Evolutionary conservation across 2,329 filamentous ascomycete species (phyloP).

Genomic region (Aureobasidium sp.): DNA sequence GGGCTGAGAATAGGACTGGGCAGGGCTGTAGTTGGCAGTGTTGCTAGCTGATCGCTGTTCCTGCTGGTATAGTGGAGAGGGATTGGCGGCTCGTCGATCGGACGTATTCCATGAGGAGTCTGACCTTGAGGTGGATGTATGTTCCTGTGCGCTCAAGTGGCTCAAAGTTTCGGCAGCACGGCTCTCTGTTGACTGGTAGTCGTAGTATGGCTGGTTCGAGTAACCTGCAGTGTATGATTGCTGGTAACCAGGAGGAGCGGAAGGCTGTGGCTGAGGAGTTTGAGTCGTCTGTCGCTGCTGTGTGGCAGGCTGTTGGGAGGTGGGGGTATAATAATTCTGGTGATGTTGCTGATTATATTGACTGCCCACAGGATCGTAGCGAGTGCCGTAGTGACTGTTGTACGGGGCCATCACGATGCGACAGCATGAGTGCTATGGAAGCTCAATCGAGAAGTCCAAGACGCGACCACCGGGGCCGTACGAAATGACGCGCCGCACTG

Average conservation of each 20-base stretch:
- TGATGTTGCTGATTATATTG: constrained; percentile 22
- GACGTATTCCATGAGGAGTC: constrained; percentile 7
- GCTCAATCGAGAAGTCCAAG: not conserved
- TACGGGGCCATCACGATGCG: constrained; percentile 23
- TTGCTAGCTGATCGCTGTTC: not conserved
- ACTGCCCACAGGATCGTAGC: constrained; percentile 28
- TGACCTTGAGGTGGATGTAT: not conserved
- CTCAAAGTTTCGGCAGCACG: constrained; percentile 18
- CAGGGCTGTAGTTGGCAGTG: not conserved
- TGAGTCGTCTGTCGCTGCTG: constrained; percentile 2
- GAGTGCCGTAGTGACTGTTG: constrained; percentile 23
- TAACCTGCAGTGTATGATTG: not conserved
- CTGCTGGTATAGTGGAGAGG: constrained; percentile 1
- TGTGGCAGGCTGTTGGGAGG: not conserved
- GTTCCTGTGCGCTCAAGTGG: constrained; percentile 15
- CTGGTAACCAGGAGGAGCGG: constrained; percentile 4
- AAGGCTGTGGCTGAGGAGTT: constrained; percentile 12
- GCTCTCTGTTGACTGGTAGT: constrained; percentile 14
- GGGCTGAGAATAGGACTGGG: constrained; percentile 8
- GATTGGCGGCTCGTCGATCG: not conserved
- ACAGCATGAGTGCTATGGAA: not conserved
- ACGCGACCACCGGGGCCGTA: not conserved
- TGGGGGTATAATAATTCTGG: constrained; percentile 2
- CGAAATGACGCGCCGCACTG: not conserved
- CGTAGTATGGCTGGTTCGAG: not conserved